phyloP scores from a whole-genome alignment of 2,329 filamentous ascomycete species.

The Xylaria sp. region DNA sequence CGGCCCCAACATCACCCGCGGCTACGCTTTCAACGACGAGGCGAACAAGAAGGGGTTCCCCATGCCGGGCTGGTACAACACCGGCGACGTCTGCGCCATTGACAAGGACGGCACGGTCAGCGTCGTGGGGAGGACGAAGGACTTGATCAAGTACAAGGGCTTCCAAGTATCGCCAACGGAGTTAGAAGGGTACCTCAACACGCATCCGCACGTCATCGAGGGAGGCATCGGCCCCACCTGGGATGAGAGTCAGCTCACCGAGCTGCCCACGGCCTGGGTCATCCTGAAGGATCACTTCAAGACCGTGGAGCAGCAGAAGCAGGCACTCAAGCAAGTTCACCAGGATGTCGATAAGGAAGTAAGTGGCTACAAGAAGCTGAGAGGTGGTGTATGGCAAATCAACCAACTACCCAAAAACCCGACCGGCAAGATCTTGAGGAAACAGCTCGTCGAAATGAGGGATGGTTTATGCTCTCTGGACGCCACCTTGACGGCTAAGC shows the following conservation, averaged over 20 bases:
- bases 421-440: slow-evolving; percentile 53
- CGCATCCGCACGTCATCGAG: slow-evolving; percentile 52
- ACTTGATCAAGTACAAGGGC: slow-evolving; percentile 56
- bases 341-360: slow-evolving; percentile 50
- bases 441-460: slow-evolving; percentile 48
- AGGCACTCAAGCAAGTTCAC: slow-evolving; percentile 48
- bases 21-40: slow-evolving; percentile 55
- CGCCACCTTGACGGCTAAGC: slow-evolving; percentile 21
- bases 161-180: slow-evolving; percentile 55
- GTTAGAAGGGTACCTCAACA: slow-evolving; percentile 51
- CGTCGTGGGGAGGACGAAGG: slow-evolving; percentile 54
- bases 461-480: slow-evolving; percentile 48
- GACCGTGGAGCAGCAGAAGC: slow-evolving; percentile 33
- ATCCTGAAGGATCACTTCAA: slow-evolving; percentile 45
- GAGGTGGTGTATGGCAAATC: slow-evolving; percentile 52
- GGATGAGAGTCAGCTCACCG: slow-evolving; percentile 53
- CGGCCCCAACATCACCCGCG: slow-evolving; percentile 56
- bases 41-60: slow-evolving; percentile 53
- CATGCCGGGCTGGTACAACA: slow-evolving; percentile 55
- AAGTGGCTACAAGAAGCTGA: slow-evolving; percentile 55
- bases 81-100: slow-evolving; percentile 56
- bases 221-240: slow-evolving; percentile 50
- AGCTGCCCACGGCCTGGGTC: slow-evolving; percentile 54
- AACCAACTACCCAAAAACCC: slow-evolving; percentile 50
- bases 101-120: slow-evolving; percentile 48